Conservation (phyloP, 139 green algal species). For the Chlamydomonas applanata region DNA sequence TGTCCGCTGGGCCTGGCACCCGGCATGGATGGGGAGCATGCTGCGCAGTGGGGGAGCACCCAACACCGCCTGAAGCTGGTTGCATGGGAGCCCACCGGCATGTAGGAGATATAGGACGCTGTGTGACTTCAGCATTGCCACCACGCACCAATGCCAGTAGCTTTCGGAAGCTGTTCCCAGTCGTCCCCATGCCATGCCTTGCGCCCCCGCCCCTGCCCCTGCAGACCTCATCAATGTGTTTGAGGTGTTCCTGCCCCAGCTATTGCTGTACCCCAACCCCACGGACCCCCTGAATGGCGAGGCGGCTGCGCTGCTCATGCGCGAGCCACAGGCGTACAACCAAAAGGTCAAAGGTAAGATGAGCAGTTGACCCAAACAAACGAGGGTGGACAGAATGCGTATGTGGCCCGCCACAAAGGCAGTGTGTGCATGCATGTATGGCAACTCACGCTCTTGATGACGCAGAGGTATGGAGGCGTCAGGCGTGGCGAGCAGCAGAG, state of each 20-base stretch:
- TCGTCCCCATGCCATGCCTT: too few relatives aligned
- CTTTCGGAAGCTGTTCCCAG: too few relatives aligned
- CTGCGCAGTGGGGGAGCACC: not conserved
- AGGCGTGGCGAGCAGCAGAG: not conserved
- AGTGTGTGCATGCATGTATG: not conserved
- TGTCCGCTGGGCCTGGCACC: too few relatives aligned
- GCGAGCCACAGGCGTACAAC: constrained; percentile 89
- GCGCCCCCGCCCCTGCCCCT: too few relatives aligned
- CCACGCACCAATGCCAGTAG: too few relatives aligned
- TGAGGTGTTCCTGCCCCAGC: constrained; percentile 97
- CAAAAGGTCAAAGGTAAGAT: constrained; percentile 82
- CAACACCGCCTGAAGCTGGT: too few relatives aligned
- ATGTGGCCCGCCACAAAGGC: not conserved
- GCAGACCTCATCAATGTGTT: constrained; percentile 98
- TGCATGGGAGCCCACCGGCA: too few relatives aligned
- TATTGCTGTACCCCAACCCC: constrained; percentile 98
- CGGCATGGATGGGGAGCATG: too few relatives aligned
- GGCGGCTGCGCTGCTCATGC: constrained; percentile 95
- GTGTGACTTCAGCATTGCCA: too few relatives aligned
- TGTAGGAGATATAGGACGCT: too few relatives aligned
- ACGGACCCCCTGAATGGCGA: constrained; percentile 97
- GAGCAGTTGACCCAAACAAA: not conserved
- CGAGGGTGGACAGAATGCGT: too few relatives aligned
- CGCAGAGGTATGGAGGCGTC: not conserved
- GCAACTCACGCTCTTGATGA: not conserved